Base-by-base conservation (phyloP, 1,284 basidiomycete species). In the Singerocomus inundabilis region DNA sequence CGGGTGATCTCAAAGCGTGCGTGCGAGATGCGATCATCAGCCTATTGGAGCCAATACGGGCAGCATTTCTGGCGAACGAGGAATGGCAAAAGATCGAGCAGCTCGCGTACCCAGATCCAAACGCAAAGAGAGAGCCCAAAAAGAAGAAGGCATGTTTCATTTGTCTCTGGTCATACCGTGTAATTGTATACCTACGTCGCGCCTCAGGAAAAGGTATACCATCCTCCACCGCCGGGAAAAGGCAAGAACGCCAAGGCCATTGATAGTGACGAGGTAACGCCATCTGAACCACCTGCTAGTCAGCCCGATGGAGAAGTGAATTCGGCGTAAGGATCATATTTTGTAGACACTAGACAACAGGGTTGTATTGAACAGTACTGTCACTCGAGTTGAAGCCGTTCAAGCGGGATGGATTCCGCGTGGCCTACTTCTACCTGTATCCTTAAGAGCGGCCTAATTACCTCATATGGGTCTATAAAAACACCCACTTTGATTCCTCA, bases 1-100 rank as follows among this genome's bases (percentile, higher is more conserved):
- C 96, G 1, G 86, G 85, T 28, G 97, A 98, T 68, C 72, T 99
- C 60, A 99, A 99, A 75, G 71, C 71, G 8, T 82, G 84, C 1
- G 91, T 98, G 7, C 77, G 82, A n/a, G 82, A 84, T 28, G 88
- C 86, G 6, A 85, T 99, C 61, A 79, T 81, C 58, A 73, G 73
- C n/a, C 71, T 99, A 28, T 72, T 99, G 33, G 83, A 81, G 28
- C 96, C 96, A 0, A 87, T 99, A 44, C 81, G 88, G 57, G 79
- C 82, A 57, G 78, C 82, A 44, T 97, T 91, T 60, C 80, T 86
- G 58, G 80, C 72, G 50, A 83, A 84, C 59, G 79, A 85, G 57
- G 91, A 92, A 64, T 98, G 93, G 84, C 81, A 90, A 68, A 79
- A 79, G 64, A 74, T 87, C 9, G 88, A 91, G 66, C 79, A 79